These are phyloP conservation scores for Macrolepiota fuliginosa DNA, from an alignment of 768 basidiomycete genomes.

Conservation along the genomic window DNA sequence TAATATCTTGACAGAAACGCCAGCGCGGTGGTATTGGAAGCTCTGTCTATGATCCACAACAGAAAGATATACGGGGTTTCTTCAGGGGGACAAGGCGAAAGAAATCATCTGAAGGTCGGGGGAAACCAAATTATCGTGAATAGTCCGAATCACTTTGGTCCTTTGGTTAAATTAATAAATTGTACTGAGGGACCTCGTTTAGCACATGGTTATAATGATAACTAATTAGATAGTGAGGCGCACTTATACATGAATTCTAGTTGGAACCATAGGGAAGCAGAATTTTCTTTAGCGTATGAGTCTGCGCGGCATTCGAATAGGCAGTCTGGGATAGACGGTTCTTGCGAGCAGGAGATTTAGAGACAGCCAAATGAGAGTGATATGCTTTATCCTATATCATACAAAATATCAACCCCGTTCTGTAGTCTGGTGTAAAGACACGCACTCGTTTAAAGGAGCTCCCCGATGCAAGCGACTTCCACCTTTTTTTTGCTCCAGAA, in stretches of 20 bases:
- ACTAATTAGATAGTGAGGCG: background rate
- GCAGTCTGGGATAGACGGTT: constrained; percentile 65
- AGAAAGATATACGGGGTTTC: constrained; percentile 74
- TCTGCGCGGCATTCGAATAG: constrained; percentile 65
- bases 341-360: constrained; percentile 62
- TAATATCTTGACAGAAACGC: constrained; percentile 33
- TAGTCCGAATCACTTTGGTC: background rate
- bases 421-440: background rate
- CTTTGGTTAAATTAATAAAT: background rate
- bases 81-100: constrained; percentile 34
- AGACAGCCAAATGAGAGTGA: constrained; percentile 70
- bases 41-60: constrained; percentile 67
- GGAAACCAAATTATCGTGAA: background rate
- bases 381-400: constrained; percentile 59
- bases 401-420: background rate
- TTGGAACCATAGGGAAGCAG: constrained; percentile 65
- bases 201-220: background rate
- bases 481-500: constrained; percentile 79
- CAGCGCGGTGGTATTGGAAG: constrained; percentile 79
- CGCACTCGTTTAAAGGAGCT: constrained; percentile 72
- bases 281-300: constrained; percentile 59
- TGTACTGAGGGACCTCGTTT: background rate
- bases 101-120: background rate
- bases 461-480: constrained; percentile 67
- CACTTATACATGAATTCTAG: constrained; percentile 14